Base-by-base conservation (phyloP, 2,329 filamentous ascomycete genomes). In the Colletotrichum echinochloae region DNA sequence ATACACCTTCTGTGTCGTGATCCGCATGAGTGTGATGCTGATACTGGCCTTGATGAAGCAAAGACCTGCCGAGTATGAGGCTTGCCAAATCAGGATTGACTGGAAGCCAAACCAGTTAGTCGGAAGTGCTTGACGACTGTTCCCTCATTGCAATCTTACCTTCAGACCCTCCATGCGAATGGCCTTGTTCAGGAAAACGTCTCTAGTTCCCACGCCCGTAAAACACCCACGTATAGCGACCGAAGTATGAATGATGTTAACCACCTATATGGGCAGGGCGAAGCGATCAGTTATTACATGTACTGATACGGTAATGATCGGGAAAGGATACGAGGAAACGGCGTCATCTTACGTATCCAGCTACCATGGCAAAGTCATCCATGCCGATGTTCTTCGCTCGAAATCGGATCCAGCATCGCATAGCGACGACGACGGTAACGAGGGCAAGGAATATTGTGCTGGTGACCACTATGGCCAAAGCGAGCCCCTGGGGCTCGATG, bases 11-110 rank as follows among this genome's bases (percentile, higher is more conserved):
- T 73, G 71, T 0, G 68, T 56, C 14, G 76, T 72, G 4, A 78
- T 78, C 16, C 77, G 76, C 3, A 78, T 71, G 51, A 78, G 75
- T 0, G 75, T 76, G 1, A 77, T 73, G 46, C 77, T 75, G 23
- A 78, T 78, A 14, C 76, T 77, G 1, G 66, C 5, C 35, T 78
- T 78, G 63, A 78, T 76, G 11, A 72, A 46, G 55, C 55, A 59
- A 7, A 59, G 20, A 14, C 55, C 20, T 1, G 23, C 37, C 1
- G 55, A 26, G 26, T 59, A 59, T 7, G 14, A 33, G 2, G 39
- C 37, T 46, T 59, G 37, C 55, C 55, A 59, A 14, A 46, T 59
- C 5, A 59, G 28, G 18, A 59, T 37, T 14, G 18, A n/a, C 55
- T 44, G 12, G 5, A 2, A n/a, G 1, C 5, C 1, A 12, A n/a